Conservation (phyloP, 2,329 filamentous ascomycete genomes). For the Phialophora verrucosa region DNA sequence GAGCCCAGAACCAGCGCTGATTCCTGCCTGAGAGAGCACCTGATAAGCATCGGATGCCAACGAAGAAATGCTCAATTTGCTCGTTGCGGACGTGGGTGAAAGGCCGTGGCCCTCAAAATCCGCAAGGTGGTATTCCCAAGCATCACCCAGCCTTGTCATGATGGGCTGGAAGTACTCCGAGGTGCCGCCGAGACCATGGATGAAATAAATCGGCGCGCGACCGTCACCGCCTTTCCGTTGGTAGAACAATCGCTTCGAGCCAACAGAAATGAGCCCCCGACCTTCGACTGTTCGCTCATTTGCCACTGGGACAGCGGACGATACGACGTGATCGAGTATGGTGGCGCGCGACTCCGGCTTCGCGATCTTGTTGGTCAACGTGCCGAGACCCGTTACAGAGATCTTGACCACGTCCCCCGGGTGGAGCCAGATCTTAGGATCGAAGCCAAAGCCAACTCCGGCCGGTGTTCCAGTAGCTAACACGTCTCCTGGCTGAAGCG, state of each 20-base stretch:
- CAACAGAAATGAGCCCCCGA: constrained; percentile 48
- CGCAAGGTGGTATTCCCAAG: constrained; percentile 51
- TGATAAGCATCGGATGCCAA: constrained; percentile 52
- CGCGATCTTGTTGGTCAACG: constrained; percentile 51
- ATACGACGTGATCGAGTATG: constrained; percentile 6
- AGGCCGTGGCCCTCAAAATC: constrained; percentile 64
- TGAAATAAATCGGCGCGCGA: constrained; percentile 51
- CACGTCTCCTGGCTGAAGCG: constrained; percentile 58
- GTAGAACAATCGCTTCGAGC: constrained; percentile 52
- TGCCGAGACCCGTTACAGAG: constrained; percentile 49
- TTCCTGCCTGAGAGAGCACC: constrained; percentile 46
- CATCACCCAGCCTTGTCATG: constrained; percentile 44
- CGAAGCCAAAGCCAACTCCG: constrained; percentile 53
- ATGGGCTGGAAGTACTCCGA: constrained; percentile 55
- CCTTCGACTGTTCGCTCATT: constrained; percentile 42
- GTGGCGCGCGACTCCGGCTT: constrained; percentile 37
- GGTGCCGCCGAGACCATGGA: constrained; percentile 62
- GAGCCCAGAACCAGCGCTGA: constrained; percentile 40
- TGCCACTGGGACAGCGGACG: constrained; percentile 33
- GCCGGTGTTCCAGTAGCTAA: constrained; percentile 56
- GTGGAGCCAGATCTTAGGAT: constrained; percentile 48
- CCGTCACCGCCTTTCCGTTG: constrained; percentile 43
- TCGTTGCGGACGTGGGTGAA: constrained; percentile 57
- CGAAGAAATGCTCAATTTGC: constrained; percentile 50
- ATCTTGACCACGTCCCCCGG: constrained; percentile 52